A percentile compares a stretch with the other conserved stretches of the same genome.
phyloP scores from a whole-genome alignment of 2,329 filamentous ascomycete genomes.

The Botrytis galanthina region DNA sequence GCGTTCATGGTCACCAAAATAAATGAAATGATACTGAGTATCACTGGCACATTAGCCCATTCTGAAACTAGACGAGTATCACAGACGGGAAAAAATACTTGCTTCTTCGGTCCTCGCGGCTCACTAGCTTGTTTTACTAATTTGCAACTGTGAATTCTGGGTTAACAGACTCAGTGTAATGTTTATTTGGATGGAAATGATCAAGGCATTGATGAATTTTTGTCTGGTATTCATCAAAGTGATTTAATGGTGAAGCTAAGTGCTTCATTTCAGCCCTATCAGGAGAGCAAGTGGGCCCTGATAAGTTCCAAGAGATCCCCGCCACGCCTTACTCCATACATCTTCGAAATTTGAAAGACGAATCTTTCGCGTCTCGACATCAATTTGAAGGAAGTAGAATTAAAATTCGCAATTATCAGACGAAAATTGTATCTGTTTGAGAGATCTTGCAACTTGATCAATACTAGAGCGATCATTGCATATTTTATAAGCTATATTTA shows the following conservation, averaged over 20 bases:
- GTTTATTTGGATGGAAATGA: neutral
- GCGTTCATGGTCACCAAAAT: neutral
- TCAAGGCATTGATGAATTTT: neutral
- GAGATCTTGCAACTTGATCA: neutral
- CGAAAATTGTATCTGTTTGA: neutral
- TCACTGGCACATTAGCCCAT: neutral
- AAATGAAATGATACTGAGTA: neutral
- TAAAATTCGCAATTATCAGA: neutral
- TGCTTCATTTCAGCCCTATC: constrained; percentile 5
- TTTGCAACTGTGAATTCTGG: neutral
- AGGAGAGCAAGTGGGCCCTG: neutral
- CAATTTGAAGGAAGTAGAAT: neutral
- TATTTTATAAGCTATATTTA: constrained; percentile 14
- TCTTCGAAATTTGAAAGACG: neutral
- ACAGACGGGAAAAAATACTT: neutral
- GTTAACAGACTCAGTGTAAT: neutral
- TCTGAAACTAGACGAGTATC: constrained; percentile 16
- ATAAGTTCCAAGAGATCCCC: neutral
- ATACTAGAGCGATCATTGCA: neutral
- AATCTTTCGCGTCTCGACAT: neutral
- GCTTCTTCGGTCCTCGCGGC: neutral
- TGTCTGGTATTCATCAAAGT: neutral
- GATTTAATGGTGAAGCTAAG: neutral
- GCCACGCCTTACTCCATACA: neutral
- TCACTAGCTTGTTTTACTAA: constrained; percentile 8